phyloP scores from a whole-genome alignment of 1,284 basidiomycete species.

The Puccinia triticina region DNA sequence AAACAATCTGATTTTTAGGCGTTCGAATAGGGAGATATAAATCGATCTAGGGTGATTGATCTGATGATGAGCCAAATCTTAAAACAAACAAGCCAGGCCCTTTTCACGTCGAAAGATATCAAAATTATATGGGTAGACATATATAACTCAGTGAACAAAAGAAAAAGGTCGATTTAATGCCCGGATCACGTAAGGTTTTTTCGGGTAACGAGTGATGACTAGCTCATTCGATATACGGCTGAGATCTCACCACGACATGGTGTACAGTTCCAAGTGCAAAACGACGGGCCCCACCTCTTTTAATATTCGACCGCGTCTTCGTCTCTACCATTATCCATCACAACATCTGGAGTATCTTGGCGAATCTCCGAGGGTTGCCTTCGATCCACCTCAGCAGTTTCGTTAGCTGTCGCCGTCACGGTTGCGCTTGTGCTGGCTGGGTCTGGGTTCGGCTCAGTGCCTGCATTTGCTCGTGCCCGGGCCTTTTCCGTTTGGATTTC shows the following conservation, averaged over 20 bases:
- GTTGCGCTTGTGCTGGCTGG: neutral
- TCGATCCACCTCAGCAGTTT: neutral
- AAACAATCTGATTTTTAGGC: neutral
- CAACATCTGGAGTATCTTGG: conserved; percentile 34
- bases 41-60: neutral
- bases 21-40: too few species aligned
- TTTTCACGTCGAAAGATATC: neutral
- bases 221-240: neutral
- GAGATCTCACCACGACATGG: neutral
- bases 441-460: neutral
- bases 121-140: neutral
- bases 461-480: conserved; percentile 1
- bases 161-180: neutral
- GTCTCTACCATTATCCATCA: conserved; percentile 28
- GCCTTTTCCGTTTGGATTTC: conserved; percentile 46
- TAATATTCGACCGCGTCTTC: conserved; percentile 48
- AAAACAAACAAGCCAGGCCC: neutral
- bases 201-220: neutral
- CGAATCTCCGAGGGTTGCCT: conserved; percentile 29
- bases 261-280: neutral
- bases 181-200: neutral
- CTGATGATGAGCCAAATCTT: neutral
- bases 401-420: neutral
- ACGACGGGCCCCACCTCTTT: neutral
- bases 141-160: neutral